Conservation (phyloP, 352 stramenopile genomes). For the Globisporangium polare region DNA sequence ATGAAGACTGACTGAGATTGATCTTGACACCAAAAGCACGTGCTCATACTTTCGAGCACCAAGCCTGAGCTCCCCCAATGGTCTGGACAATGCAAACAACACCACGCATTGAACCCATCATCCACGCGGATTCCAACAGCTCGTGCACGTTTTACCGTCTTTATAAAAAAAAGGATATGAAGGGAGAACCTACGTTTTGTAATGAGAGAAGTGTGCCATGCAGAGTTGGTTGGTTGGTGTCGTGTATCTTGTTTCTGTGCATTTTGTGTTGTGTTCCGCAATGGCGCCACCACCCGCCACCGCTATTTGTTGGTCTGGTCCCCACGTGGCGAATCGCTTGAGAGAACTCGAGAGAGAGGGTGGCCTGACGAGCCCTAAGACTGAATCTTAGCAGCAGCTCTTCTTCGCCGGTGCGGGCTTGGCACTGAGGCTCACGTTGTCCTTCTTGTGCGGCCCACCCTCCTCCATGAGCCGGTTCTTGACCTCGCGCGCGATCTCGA, state of each 20-base stretch:
- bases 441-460: constrained; percentile 83
- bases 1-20: too few species aligned
- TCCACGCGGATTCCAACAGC: too few species aligned
- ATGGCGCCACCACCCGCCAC: too few species aligned
- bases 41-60: too few species aligned
- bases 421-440: constrained; percentile 75
- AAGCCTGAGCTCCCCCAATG: too few species aligned
- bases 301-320: not conserved
- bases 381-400: constrained; percentile 68
- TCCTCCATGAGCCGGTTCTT: constrained; percentile 90
- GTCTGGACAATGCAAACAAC: too few species aligned
- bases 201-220: constrained; percentile 8
- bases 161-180: constrained; percentile 4
- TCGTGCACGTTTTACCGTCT: too few species aligned
- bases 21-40: too few species aligned
- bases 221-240: not conserved
- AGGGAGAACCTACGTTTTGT: constrained; percentile 5
- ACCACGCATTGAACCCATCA: too few species aligned
- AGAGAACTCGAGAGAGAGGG: not conserved
- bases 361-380: not conserved
- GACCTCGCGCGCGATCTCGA: constrained; percentile 86
- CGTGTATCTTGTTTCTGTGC: constrained; percentile 8
- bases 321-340: not conserved
- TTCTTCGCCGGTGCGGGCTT: constrained; percentile 78
- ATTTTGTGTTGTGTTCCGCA: not conserved